These are phyloP conservation scores for Dictyostelium citrinum DNA, from an alignment of 78 protist species.

Conservation along the genomic window DNA sequence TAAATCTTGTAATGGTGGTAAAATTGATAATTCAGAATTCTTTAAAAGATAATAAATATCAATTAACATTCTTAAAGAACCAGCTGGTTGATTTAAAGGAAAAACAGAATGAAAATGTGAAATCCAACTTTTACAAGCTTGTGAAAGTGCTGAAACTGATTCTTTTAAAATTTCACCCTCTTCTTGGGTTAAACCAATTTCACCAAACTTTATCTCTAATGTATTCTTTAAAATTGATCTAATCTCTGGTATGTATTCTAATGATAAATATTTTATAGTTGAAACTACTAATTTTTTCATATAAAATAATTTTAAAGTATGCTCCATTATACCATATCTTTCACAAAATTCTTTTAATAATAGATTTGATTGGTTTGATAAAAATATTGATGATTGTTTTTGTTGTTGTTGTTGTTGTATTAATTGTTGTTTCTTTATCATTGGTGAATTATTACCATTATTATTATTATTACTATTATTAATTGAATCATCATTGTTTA, in stretches of 20 bases:
- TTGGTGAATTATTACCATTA: not conserved
- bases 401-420: not conserved
- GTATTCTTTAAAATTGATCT: slow-evolving; percentile 5
- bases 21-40: not conserved
- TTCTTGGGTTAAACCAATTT: slow-evolving; percentile 2
- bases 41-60: slow-evolving; percentile 55
- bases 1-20: slow-evolving; percentile 7
- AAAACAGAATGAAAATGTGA: slow-evolving; percentile 27
- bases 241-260: slow-evolving; percentile 43
- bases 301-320: slow-evolving; percentile 11
- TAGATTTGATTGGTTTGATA: slow-evolving; percentile 18
- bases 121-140: slow-evolving; percentile 38
- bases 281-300: not conserved
- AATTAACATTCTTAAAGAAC: slow-evolving; percentile 34
- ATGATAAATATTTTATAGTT: not conserved
- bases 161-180: slow-evolving; percentile 12
- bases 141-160: not conserved
- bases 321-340: slow-evolving; percentile 50
- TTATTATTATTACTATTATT: not conserved
- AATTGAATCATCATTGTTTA: not conserved
- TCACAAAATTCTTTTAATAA: slow-evolving; percentile 53
- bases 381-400: not conserved
- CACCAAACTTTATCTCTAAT: slow-evolving; percentile 56
- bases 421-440: not conserved
- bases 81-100: slow-evolving; percentile 45